Base-by-base conservation (phyloP, 495 filamentous ascomycete genomes). In the Penicillium soppii region DNA sequence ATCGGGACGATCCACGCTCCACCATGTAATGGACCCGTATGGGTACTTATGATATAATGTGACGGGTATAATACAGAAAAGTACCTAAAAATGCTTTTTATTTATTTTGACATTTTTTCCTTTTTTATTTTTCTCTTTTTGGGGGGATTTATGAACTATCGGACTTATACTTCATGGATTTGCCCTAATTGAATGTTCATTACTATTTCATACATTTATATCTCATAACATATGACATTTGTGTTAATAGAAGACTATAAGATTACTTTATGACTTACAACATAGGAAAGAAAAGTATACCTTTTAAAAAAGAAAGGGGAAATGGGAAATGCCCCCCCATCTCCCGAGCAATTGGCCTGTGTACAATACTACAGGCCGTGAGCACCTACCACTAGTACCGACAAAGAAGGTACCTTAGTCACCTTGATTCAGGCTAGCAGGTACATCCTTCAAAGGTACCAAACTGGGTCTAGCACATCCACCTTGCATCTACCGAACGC, bases 1-100 rank as follows among this genome's bases (percentile, higher is more conserved):
- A 65, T 65, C 62, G 59, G 59, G 62, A 59, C 56, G 62, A 65
- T 65, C 62, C 50, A 59, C 47, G 53, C 50, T 53, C 61, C 61
- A 64, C 61, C 4, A 41, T 54, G 49, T 53, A 41, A 13, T 53
- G 46, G 16, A 19, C 12, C 40, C 25, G 53, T 60, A 60, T 50
- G 40, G 47, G 27, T 22, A 38, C 47, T 32, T 50, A 56, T 52
- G 53, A 56, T 39, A 26, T 52, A 52, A 52, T 52, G 48, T 51
- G 41, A 56, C 53, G 43, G 27, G 37, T 50, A 35, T 22, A 39
- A 25, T 51, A 37, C 45, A 25, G 26, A 44, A 8, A 5, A 8
- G 20, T n/a, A 25, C 23, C 22, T 25, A 23, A 25, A 16, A 26
- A n/a, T 26, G n/a, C 16, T 26, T 22, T 44, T n/a, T 35, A 12